Base-by-base conservation (phyloP, 306 rosid genomes). In the Quercus suber region DNA sequence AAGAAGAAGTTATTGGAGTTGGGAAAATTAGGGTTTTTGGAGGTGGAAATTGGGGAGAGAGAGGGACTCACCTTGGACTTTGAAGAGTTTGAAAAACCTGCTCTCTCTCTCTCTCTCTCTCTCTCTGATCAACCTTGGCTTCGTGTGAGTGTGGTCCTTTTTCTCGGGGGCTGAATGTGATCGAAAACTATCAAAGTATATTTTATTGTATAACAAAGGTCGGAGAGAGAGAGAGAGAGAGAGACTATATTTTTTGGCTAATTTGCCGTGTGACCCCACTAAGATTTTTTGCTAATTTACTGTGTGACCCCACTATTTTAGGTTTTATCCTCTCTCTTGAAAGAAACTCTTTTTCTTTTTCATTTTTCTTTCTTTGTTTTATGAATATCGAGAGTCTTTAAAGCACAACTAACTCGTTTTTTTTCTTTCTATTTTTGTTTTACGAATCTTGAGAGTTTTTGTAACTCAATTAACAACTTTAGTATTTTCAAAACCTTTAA, bases 51-150 rank as follows among this genome's bases (percentile, higher is more conserved):
- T 35, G 37, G 2, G 2, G 28, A 27, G 28, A 27, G 28, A 28
- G 17, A 55, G 74, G 77, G 92, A 90, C 95, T 85, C 21, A 92
- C 97, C 97, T 83, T 89, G 92, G 97, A 89, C 91, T 90, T 74
- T 25, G 76, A 75, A 69, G 86, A 76, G 87, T 31, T 75, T 17
- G 75, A 56, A 85, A 82, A 83, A 76, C 78, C 74, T 73, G 20
- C 74, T 43, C 53, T 49, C 53, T 65, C 61, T 86, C 76, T 28
- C 78, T 43, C 55, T 71, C 53, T 65, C 61, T 86, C 76, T 28
- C 23, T 21, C 23, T 78, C 71, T 51, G 83, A 69, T 78, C 74
- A 79, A 71, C 27, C 37, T 4, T 49, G 4, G 15, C 45, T 37
- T 2, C 3, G 45, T 37, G 45, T 0, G 45, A 37, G 45, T 7